These are phyloP conservation scores for Volutella citrinella DNA, from an alignment of 2,329 filamentous ascomycete species.

Conservation along the genomic window DNA sequence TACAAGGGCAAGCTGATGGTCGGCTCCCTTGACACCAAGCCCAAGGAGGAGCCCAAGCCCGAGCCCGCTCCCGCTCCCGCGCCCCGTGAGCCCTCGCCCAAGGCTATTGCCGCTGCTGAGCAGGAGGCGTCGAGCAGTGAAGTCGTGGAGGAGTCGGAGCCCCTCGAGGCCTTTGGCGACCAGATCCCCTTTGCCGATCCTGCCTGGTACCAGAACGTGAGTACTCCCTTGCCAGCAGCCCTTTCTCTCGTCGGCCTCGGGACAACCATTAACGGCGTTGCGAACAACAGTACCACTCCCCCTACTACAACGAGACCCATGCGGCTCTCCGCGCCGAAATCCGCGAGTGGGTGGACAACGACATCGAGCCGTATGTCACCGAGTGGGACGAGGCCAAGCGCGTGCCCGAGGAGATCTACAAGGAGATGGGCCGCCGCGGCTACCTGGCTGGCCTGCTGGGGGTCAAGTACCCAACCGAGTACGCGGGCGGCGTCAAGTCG, in stretches of 20 bases:
- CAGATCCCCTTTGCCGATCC: slow-evolving; percentile 91
- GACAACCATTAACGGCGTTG: no score
- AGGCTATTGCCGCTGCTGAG: slow-evolving; percentile 30
- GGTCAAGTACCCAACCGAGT: slow-evolving; percentile 73
- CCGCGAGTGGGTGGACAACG: slow-evolving; percentile 84
- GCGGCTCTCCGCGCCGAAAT: slow-evolving; percentile 87
- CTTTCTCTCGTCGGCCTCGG: no score
- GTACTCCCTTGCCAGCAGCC: no score
- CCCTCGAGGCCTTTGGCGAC: slow-evolving; percentile 80
- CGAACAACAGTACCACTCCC: slow-evolving; percentile 94
- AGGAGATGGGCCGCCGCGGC: slow-evolving; percentile 88
- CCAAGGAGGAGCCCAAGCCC: slow-evolving; percentile 56
- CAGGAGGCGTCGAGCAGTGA: slow-evolving; percentile 42
- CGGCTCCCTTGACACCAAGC: slow-evolving; percentile 86
- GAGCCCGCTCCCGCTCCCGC: slow-evolving; percentile 42
- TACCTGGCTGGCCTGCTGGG: slow-evolving; percentile 93
- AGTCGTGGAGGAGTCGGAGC: slow-evolving; percentile 52
- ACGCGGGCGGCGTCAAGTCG: slow-evolving; percentile 68
- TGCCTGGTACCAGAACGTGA: slow-evolving; percentile 88
- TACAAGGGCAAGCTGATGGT: slow-evolving; percentile 74
- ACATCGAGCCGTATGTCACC: slow-evolving; percentile 85
- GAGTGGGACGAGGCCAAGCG: slow-evolving; percentile 97
- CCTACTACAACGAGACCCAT: slow-evolving; percentile 94
- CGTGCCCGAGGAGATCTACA: slow-evolving; percentile 87
- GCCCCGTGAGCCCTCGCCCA: slow-evolving; percentile 36